Conservation (phyloP, 202 grass and related monocot genomes). For the Dendrocalamus latiflorus region DNA sequence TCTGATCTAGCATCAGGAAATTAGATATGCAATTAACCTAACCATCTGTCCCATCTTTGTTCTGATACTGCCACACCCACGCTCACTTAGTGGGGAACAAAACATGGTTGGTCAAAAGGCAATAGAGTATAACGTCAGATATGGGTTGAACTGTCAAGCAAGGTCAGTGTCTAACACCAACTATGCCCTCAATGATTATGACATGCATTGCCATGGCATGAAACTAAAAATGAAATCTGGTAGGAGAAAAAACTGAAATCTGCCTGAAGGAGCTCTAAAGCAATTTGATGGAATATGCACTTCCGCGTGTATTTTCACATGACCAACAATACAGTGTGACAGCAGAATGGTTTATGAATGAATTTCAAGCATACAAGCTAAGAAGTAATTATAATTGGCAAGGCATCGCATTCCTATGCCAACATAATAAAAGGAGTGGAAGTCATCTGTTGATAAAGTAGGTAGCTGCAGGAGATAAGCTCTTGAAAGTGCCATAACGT, state of each 20-base stretch:
- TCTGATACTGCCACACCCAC: background rate
- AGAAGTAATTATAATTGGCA: background rate
- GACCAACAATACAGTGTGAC: background rate
- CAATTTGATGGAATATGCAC: background rate
- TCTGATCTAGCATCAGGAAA: background rate
- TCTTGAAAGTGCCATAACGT: too few species aligned
- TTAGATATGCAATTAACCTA: background rate
- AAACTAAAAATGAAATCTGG: background rate
- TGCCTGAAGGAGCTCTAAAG: background rate
- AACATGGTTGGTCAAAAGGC: conserved; percentile 18
- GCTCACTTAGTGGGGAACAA: conserved; percentile 2
- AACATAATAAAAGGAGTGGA: background rate
- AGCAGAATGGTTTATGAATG: background rate
- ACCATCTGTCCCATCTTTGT: conserved; percentile 1
- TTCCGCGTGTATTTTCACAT: background rate
- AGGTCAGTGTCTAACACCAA: conserved; percentile 15
- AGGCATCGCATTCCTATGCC: background rate
- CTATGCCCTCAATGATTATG: background rate
- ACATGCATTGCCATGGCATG: background rate
- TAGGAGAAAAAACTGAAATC: background rate
- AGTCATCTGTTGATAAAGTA: background rate
- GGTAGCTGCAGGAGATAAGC: background rate
- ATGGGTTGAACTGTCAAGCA: conserved; percentile 19
- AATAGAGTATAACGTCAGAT: background rate
- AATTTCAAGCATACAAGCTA: background rate